Conservation (phyloP, 1,139 yeast genomes). For the Suhomyces panamericanus region DNA sequence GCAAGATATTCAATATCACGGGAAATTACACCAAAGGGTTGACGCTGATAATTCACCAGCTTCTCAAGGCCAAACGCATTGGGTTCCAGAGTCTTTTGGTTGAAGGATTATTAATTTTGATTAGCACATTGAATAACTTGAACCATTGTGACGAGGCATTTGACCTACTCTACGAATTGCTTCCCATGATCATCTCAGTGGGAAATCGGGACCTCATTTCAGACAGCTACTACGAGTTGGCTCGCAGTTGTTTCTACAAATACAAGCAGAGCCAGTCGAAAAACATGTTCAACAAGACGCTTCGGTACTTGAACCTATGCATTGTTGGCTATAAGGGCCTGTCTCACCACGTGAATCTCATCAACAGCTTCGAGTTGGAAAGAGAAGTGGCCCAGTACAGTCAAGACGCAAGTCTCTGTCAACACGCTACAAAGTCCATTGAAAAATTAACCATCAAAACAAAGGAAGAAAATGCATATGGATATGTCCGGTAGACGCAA, state of each 20-base stretch:
- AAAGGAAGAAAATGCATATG: conserved; percentile 32
- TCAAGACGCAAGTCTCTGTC: conserved; percentile 27
- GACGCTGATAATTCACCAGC: conserved; percentile 45
- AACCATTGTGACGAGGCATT: conserved; percentile 39
- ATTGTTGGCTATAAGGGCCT: conserved; percentile 45
- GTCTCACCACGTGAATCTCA: conserved; percentile 29
- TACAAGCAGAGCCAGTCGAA: conserved; percentile 14
- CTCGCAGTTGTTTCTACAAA: conserved; percentile 28
- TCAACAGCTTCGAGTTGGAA: conserved; percentile 34
- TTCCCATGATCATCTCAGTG: conserved; percentile 43
- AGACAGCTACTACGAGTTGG: conserved; percentile 38
- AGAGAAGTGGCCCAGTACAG: conserved; percentile 31
- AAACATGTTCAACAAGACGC: conserved; percentile 24
- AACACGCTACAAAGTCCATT: conserved; percentile 37
- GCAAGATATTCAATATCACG: conserved; percentile 38
- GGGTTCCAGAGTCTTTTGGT: conserved; percentile 41
- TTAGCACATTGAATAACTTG: conserved; percentile 38
- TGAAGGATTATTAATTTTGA: conserved; percentile 42
- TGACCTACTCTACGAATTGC: conserved; percentile 32
- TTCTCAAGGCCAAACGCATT: conserved; percentile 40
- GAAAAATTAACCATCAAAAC: conserved; percentile 30
- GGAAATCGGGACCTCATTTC: conserved; percentile 37
- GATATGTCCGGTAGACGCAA: conserved; percentile 13
- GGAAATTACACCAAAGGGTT: conserved; percentile 44
- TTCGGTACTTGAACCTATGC: conserved; percentile 41